Percentiles rank a stretch among this genome's conserved stretches.
phyloP scores from a whole-genome alignment of 208 protist species.

The Leishmania braziliensis region DNA sequence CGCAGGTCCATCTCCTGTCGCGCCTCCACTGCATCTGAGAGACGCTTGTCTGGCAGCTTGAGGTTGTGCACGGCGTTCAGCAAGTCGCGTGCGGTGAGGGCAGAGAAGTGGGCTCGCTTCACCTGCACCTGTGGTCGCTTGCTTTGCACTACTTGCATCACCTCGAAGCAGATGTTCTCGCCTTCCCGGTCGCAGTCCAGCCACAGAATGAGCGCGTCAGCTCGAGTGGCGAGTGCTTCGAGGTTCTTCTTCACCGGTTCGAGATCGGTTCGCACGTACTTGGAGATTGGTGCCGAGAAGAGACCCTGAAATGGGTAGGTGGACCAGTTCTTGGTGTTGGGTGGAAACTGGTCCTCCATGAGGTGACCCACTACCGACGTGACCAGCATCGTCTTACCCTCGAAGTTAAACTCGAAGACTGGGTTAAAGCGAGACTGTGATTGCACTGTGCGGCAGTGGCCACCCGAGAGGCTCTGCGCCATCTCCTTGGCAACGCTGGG shows the following conservation, averaged over 20 bases:
- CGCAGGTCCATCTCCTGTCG: slow-evolving; percentile 96
- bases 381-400: slow-evolving; percentile 90
- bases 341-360: slow-evolving; percentile 92
- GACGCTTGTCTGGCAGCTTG: slow-evolving; percentile 78
- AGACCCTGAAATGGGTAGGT: slow-evolving; percentile 85
- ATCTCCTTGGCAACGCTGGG: slow-evolving; percentile 94
- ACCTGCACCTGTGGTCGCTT: slow-evolving; percentile 54
- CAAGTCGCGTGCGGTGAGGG: slow-evolving; percentile 88
- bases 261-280: slow-evolving; percentile 75
- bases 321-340: slow-evolving; percentile 84
- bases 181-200: slow-evolving; percentile 97
- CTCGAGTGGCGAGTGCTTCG: slow-evolving; percentile 58
- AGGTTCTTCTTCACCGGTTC: slow-evolving; percentile 82
- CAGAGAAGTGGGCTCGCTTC: slow-evolving; percentile 92
- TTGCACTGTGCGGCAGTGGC: slow-evolving; percentile 36
- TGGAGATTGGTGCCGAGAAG: slow-evolving; percentile 88
- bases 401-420: slow-evolving; percentile 79
- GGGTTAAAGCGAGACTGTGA: slow-evolving; percentile 81
- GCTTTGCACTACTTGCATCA: slow-evolving; percentile 73
- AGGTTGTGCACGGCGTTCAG: slow-evolving; percentile 82
- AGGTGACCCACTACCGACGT: slow-evolving; percentile 98
- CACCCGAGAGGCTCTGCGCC: slow-evolving; percentile 74
- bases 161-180: slow-evolving; percentile 98
- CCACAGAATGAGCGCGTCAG: slow-evolving; percentile 91
- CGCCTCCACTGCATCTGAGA: slow-evolving; percentile 94